Evolutionary conservation across 225 moss, liverwort and hornwort genomes (phyloP).

Genomic region (Neckera pumila): DNA sequence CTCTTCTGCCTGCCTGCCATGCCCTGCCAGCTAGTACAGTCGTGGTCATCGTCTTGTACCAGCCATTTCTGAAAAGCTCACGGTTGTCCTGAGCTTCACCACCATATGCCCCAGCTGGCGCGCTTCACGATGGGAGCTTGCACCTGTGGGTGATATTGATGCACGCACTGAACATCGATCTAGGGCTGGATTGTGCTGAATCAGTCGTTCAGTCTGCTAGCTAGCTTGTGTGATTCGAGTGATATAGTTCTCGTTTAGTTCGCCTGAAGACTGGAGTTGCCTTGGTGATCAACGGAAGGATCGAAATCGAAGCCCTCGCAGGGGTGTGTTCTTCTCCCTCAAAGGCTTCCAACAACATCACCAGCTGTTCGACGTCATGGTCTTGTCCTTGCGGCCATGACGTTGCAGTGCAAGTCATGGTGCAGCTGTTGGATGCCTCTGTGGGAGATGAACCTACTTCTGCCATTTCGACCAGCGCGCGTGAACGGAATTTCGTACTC

Average conservation of each 20-base stretch:
- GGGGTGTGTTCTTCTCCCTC: conserved; percentile 20
- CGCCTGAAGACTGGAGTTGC: not conserved
- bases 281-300: not conserved
- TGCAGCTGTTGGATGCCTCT: conserved; percentile 20
- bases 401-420: not conserved
- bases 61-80: not conserved
- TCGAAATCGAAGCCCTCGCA: not conserved
- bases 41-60: not conserved
- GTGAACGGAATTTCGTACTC: not conserved
- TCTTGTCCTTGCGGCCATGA: not conserved
- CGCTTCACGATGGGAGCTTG: not conserved
- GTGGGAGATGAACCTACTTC: conserved; percentile 7
- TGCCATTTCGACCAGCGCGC: not conserved
- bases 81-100: not conserved
- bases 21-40: not conserved
- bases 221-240: not conserved
- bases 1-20: not conserved
- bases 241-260: not conserved
- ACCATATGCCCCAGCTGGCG: not conserved
- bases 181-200: not conserved
- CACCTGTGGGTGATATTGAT: not conserved
- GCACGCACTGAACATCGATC: not conserved
- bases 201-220: not conserved
- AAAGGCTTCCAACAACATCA: conserved; percentile 35
- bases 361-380: not conserved